phyloP scores from a whole-genome alignment of 2,329 filamentous ascomycete genomes.

The Thermothelomyces thermophilus region DNA sequence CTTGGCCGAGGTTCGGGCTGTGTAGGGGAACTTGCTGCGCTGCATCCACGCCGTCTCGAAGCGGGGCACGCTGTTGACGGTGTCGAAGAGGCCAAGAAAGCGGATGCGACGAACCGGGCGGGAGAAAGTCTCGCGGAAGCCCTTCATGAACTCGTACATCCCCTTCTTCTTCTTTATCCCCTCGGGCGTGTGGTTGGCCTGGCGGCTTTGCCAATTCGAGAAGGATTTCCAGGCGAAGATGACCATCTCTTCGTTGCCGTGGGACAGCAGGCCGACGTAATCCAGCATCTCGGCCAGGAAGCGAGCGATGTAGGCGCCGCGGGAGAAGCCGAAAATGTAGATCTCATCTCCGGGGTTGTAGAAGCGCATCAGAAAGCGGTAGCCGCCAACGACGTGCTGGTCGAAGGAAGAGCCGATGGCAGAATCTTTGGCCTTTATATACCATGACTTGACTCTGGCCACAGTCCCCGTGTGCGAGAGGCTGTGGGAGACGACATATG shows the following conservation, averaged over 20 bases:
- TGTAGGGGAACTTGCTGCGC: conserved; percentile 68
- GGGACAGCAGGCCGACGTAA: conserved; percentile 69
- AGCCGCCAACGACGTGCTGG: conserved; percentile 76
- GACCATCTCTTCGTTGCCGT: conserved; percentile 81
- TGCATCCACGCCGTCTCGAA: conserved; percentile 76
- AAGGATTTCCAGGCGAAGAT: conserved; percentile 80
- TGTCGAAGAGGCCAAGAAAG: conserved; percentile 76
- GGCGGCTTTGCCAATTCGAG: conserved; percentile 62
- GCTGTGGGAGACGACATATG: conserved; percentile 58
- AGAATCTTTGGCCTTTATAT: conserved; percentile 68
- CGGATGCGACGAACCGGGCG: conserved; percentile 65
- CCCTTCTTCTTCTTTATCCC: conserved; percentile 45
- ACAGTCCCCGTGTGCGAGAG: conserved; percentile 51
- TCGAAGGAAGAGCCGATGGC: conserved; percentile 75
- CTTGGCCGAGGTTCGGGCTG: conserved; percentile 49
- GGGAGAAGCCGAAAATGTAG: conserved; percentile 68
- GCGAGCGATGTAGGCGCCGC: conserved; percentile 66
- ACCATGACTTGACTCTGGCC: conserved; percentile 58
- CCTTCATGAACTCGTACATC: conserved; percentile 69
- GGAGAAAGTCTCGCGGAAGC: conserved; percentile 75
- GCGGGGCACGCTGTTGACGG: conserved; percentile 70
- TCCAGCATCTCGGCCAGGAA: conserved; percentile 81
- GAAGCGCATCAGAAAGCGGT: conserved; percentile 71
- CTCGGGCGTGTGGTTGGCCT: conserved; percentile 31
- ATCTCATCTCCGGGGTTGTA: conserved; percentile 60